A percentile compares a stretch with the other conserved stretches of the same genome.
Evolutionary conservation across 495 filamentous ascomycete genomes (phyloP).

Genomic region (Pseudoneurospora amorphoporcata): DNA sequence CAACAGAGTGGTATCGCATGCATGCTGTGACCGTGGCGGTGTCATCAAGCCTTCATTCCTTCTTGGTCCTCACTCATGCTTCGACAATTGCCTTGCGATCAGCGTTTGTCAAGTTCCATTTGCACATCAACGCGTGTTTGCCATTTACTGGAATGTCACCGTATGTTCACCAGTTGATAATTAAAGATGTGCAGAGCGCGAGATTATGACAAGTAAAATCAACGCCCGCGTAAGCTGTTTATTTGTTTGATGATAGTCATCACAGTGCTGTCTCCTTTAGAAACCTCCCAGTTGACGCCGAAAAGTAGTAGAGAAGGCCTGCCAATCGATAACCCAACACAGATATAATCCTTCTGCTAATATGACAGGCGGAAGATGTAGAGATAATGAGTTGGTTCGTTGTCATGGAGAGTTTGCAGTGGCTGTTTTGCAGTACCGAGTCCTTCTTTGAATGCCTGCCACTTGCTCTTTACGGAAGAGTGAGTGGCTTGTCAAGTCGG

Average conservation of each 20-base stretch:
- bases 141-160: not conserved
- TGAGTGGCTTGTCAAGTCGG: not conserved
- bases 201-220: not conserved
- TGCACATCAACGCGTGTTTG: not conserved
- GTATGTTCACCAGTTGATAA: not conserved
- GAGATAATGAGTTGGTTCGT: not conserved
- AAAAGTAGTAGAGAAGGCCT: not conserved
- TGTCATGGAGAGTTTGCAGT: not conserved
- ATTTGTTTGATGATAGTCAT: not conserved
- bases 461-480: not conserved
- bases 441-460: not conserved
- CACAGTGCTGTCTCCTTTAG: not conserved
- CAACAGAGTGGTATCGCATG: not conserved
- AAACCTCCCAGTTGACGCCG: not conserved
- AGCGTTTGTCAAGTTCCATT: too few species aligned
- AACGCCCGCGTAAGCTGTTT: not conserved
- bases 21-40: not conserved
- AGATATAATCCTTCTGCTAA: not conserved
- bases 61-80: not conserved
- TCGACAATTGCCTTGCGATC: too few species aligned
- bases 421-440: not conserved
- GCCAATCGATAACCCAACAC: not conserved
- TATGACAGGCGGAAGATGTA: not conserved
- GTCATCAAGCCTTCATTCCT: not conserved
- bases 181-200: not conserved